phyloP scores from a whole-genome alignment of 2,329 filamentous ascomycete genomes.

The Xylaria sp. region DNA sequence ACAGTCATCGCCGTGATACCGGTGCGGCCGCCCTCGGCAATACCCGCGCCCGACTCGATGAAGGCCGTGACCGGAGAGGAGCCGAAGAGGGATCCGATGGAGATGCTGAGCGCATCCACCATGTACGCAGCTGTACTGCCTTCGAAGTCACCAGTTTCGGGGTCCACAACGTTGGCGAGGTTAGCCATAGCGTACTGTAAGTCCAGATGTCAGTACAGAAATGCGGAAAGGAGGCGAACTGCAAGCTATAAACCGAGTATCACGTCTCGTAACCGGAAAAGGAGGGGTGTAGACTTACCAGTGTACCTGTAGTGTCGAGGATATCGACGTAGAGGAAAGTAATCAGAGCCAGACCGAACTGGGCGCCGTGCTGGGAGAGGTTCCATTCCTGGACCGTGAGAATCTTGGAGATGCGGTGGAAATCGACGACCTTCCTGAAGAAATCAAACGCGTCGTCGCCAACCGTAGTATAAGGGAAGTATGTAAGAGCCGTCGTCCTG shows the following conservation, averaged over 20 bases:
- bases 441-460: constrained; percentile 82
- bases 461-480: constrained; percentile 77
- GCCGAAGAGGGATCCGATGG: constrained; percentile 82
- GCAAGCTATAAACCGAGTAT: neutral
- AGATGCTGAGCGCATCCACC: constrained; percentile 82
- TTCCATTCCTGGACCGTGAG: constrained; percentile 81
- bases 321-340: constrained; percentile 94
- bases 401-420: constrained; percentile 78
- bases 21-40: constrained; percentile 86
- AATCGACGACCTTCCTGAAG: constrained; percentile 87
- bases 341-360: constrained; percentile 85
- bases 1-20: constrained; percentile 84
- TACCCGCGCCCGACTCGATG: constrained; percentile 89
- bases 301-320: constrained; percentile 84
- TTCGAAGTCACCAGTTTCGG: constrained; percentile 87
- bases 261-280: neutral
- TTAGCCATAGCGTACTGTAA: constrained; percentile 82
- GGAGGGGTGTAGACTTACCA: constrained; percentile 51
- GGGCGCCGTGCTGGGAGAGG: constrained; percentile 72
- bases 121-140: constrained; percentile 85
- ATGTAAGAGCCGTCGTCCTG: constrained; percentile 77
- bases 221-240: neutral
- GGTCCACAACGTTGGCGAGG: constrained; percentile 83
- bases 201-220: constrained; percentile 10
- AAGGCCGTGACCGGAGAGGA: constrained; percentile 86